Percentiles rank a stretch among this genome's conserved stretches.
Evolutionary conservation across 1,284 basidiomycete species (phyloP).

Genomic region (Austroboletus sp.): DNA sequence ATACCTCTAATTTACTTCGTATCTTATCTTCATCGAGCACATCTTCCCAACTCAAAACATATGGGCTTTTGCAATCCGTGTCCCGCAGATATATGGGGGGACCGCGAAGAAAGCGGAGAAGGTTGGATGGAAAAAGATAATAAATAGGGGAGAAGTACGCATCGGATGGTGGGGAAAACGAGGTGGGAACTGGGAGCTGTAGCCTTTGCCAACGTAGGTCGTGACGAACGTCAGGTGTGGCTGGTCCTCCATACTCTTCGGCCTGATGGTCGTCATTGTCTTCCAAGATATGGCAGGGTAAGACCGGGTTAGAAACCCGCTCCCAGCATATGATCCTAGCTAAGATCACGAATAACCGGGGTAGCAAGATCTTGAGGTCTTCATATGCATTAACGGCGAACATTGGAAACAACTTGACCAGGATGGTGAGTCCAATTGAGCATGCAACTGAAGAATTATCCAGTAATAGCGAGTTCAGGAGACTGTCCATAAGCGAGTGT

Average conservation of each 20-base stretch:
- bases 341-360: constrained; percentile 57
- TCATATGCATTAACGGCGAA: constrained; percentile 58
- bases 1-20: constrained; percentile 59
- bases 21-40: constrained; percentile 67
- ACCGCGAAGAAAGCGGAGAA: constrained; percentile 64
- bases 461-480: constrained; percentile 58
- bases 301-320: constrained; percentile 37
- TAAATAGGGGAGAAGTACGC: constrained; percentile 75
- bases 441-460: constrained; percentile 68
- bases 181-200: constrained; percentile 49
- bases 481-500: constrained; percentile 55
- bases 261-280: constrained; percentile 35
- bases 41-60: constrained; percentile 56
- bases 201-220: constrained; percentile 61
- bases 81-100: constrained; percentile 59
- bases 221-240: constrained; percentile 39
- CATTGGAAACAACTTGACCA: constrained; percentile 67
- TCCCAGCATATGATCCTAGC: constrained; percentile 69
- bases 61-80: constrained; percentile 47
- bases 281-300: constrained; percentile 25
- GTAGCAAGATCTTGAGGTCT: constrained; percentile 52
- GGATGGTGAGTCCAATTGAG: constrained; percentile 52
- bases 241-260: constrained; percentile 20
- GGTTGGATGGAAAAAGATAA: constrained; percentile 82
- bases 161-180: constrained; percentile 50